A percentile compares a stretch with the other conserved stretches of the same genome.
Conservation (phyloP, 1,139 yeast species). For the Lodderomyces elongisporus region DNA sequence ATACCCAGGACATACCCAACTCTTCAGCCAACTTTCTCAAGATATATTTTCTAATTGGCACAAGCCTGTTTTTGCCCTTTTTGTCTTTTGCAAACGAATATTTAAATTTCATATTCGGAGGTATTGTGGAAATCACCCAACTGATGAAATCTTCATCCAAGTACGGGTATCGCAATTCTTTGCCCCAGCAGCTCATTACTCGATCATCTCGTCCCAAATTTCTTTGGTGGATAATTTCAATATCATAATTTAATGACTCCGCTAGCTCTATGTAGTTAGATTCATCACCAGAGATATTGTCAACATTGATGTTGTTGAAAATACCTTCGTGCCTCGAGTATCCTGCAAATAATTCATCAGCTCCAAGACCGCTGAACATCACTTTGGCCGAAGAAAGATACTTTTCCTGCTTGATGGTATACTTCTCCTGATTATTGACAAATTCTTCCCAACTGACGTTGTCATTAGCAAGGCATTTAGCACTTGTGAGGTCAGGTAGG, state of each 20-base stretch:
- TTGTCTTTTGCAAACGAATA: conserved; percentile 28
- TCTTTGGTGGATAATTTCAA: conserved; percentile 66
- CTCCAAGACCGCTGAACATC: conserved; percentile 90
- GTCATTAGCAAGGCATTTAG: conserved; percentile 13
- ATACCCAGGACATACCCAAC: conserved; percentile 52
- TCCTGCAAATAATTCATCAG: conserved; percentile 93
- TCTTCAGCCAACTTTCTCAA: conserved; percentile 57
- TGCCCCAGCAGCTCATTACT: conserved; percentile 80
- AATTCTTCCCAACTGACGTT: conserved; percentile 21
- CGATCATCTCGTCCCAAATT: conserved; percentile 91
- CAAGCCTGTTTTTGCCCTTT: conserved; percentile 22
- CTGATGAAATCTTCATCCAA: conserved; percentile 60
- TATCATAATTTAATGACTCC: conserved; percentile 61
- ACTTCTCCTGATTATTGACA: conserved; percentile 12
- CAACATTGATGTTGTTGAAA: conserved; percentile 25
- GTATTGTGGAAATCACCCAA: conserved; percentile 45
- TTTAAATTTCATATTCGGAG: conserved; percentile 46
- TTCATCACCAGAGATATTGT: too few species aligned
- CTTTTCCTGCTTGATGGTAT: conserved; percentile 7
- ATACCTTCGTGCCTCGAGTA: conserved; percentile 70
- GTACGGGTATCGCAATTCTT: conserved; percentile 86
- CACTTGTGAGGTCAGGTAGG: conserved; percentile 22
- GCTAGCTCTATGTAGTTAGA: conserved; percentile 24
- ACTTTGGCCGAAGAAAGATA: conserved; percentile 60
- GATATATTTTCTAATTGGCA: conserved; percentile 52